phyloP scores from a whole-genome alignment of 2,329 filamentous ascomycete genomes.

The Aspergillus ibericus region DNA sequence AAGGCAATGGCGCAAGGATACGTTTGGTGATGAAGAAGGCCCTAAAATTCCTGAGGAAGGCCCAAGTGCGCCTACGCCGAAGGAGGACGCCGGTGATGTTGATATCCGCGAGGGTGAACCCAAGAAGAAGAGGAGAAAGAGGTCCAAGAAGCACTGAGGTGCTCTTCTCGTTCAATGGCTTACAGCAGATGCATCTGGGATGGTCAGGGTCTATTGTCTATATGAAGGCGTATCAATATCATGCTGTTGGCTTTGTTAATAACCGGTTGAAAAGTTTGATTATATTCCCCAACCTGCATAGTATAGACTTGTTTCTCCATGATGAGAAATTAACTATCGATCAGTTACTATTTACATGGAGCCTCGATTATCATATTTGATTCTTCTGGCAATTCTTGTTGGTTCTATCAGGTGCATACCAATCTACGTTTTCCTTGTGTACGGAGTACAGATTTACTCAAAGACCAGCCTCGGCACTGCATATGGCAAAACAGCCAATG shows the following conservation, averaged over 20 bases:
- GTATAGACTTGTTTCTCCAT: not conserved
- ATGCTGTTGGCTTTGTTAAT: not conserved
- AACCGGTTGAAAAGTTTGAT: not conserved
- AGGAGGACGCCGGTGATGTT: slow-evolving; percentile 29
- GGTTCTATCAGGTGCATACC: too few relatives aligned
- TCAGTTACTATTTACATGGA: too few relatives aligned
- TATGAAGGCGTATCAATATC: not conserved
- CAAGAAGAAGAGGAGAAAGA: slow-evolving; percentile 46
- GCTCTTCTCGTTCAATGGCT: not conserved
- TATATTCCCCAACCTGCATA: not conserved
- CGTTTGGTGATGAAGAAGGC: slow-evolving; percentile 63
- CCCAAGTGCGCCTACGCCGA: slow-evolving; percentile 17
- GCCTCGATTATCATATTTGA: too few relatives aligned
- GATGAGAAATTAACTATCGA: not conserved
- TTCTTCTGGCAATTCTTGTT: too few relatives aligned
- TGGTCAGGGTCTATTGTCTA: not conserved
- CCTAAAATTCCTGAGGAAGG: slow-evolving; percentile 35
- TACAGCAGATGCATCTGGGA: slow-evolving; percentile 1
- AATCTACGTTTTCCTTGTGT: too few relatives aligned
- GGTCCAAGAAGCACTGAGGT: slow-evolving; percentile 44
- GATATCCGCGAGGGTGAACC: slow-evolving; percentile 46
- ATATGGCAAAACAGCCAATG: too few relatives aligned
- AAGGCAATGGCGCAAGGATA: slow-evolving; percentile 76
- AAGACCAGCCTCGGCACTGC: too few relatives aligned
- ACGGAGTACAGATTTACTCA: too few relatives aligned